phyloP scores from a whole-genome alignment of 78 protist genomes.

The Dictyostelium intermedium region DNA sequence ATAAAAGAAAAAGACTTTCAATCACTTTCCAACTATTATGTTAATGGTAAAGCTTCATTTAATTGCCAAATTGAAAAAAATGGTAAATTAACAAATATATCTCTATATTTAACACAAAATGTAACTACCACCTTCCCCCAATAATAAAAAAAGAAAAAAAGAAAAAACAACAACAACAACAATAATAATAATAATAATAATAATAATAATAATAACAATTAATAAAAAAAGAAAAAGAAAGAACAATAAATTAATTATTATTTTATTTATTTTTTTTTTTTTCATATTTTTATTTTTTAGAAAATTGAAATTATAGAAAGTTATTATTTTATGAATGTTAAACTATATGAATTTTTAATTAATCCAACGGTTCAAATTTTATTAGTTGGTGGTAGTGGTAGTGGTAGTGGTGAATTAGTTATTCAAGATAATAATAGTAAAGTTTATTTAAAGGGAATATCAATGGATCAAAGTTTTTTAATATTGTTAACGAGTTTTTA shows the following conservation, averaged over 20 bases:
- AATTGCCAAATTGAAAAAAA: constrained; percentile 55
- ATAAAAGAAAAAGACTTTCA: constrained; percentile 37
- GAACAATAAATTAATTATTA: not conserved
- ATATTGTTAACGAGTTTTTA: constrained; percentile 29
- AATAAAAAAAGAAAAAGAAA: not conserved
- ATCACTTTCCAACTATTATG: not conserved
- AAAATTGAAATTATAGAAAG: constrained; percentile 23
- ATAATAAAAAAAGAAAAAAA: not conserved
- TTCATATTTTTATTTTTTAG: not conserved
- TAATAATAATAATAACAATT: not conserved
- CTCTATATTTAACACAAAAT: constrained; percentile 10
- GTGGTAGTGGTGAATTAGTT: constrained; percentile 4
- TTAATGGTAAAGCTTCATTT: constrained; percentile 18
- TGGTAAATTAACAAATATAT: not conserved
- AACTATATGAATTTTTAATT: constrained; percentile 38
- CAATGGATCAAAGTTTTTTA: constrained; percentile 5
- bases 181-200: too few relatives aligned
- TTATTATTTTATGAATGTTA: constrained; percentile 40
- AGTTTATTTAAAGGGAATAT: not conserved
- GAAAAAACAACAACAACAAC: not conserved
- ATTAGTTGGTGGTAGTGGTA: not conserved
- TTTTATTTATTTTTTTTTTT: not conserved
- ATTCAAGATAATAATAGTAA: constrained; percentile 47
- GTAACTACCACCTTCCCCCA: not conserved
- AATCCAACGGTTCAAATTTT: constrained; percentile 55